phyloP scores from a whole-genome alignment of 139 green algal species.

The Astrephomene gubernaculifera region DNA sequence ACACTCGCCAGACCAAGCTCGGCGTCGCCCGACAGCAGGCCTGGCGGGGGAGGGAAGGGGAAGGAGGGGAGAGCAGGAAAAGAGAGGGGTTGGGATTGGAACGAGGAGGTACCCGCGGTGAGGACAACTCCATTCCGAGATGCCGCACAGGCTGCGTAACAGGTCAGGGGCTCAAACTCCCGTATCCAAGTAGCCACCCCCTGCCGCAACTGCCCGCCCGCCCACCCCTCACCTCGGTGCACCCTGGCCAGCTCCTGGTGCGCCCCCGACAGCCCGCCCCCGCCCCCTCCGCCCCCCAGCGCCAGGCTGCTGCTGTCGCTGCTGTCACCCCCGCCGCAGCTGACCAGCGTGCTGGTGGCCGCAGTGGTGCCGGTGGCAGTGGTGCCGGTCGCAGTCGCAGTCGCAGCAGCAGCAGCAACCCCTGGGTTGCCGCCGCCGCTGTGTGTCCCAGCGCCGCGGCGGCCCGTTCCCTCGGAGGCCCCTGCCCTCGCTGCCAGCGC shows the following conservation, averaged over 20 bases:
- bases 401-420: neutral
- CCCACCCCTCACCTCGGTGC: slow-evolving; percentile 5
- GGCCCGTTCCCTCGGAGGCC: too few relatives aligned
- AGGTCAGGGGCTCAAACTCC: neutral
- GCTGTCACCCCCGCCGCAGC: neutral
- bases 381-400: neutral
- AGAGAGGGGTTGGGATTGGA: too few relatives aligned
- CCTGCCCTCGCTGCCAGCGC: too few relatives aligned
- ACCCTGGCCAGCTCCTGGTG: neutral
- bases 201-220: neutral
- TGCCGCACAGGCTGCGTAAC: too few relatives aligned
- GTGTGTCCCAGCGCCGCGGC: too few relatives aligned
- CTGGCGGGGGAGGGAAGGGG: neutral
- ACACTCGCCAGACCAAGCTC: slow-evolving; percentile 3
- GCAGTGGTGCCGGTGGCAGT: neutral
- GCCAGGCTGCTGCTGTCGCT: slow-evolving; percentile 20
- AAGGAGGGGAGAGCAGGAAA: too few relatives aligned
- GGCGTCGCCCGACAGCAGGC: slow-evolving; percentile 16
- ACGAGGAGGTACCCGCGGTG: too few relatives aligned
- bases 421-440: neutral
- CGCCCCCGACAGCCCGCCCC: neutral
- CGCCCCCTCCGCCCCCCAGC: neutral
- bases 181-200: neutral
- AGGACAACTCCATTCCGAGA: too few relatives aligned
- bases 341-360: neutral